Evolutionary conservation across 169 alveolate genomes (phyloP).

Genomic region (Ichthyophthirius multifiliis): DNA sequence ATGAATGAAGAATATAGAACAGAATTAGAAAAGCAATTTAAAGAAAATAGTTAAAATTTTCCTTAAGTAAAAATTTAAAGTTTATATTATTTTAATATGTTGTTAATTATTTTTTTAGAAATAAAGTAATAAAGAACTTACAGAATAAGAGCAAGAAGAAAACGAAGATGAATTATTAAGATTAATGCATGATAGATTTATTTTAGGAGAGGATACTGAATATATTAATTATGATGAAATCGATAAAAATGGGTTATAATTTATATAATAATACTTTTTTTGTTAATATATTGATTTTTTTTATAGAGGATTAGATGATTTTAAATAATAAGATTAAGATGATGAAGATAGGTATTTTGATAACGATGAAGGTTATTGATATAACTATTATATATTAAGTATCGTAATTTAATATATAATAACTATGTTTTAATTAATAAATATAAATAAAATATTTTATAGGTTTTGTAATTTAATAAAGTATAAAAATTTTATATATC

Average conservation of each 20-base stretch:
- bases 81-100: neutral
- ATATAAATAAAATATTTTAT: too few species aligned
- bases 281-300: neutral
- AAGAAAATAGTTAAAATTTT: neutral
- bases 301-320: neutral
- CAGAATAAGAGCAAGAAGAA: neutral
- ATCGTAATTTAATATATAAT: too few species aligned
- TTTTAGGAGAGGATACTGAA: neutral
- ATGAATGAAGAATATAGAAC: conserved; percentile 6
- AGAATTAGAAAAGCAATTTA: neutral
- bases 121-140: neutral
- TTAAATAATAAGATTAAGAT: neutral
- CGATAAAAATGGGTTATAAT: neutral
- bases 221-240: neutral
- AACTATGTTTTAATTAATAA: too few species aligned
- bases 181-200: neutral
- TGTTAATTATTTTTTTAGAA: neutral
- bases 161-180: neutral
- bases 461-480: too few species aligned
- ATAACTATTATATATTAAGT: too few species aligned
- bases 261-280: neutral
- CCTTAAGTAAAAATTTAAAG: neutral
- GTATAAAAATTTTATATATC: too few species aligned
- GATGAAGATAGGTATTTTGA: neutral
- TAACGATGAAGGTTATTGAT: conserved; percentile 6